phyloP scores from a whole-genome alignment of 225 moss, liverwort and hornwort genomes.

The Sphagnum contortum region DNA sequence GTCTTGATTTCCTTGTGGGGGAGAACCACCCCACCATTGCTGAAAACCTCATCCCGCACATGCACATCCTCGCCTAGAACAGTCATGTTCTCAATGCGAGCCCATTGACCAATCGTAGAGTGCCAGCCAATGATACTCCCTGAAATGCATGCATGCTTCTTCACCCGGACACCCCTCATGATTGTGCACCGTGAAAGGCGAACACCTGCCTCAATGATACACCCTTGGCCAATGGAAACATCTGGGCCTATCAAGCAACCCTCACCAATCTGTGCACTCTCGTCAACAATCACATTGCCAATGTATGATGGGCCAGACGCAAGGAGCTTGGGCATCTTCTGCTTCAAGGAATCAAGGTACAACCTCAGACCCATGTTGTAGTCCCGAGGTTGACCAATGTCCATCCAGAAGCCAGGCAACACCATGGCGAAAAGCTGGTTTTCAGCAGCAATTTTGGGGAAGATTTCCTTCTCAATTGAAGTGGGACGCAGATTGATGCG shows the following conservation, averaged over 20 bases:
- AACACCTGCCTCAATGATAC: slow-evolving; percentile 58
- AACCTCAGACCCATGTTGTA: slow-evolving; percentile 49
- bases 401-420: slow-evolving; percentile 63
- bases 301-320: slow-evolving; percentile 34
- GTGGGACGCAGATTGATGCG: slow-evolving; percentile 47
- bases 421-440: slow-evolving; percentile 50
- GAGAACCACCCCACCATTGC: slow-evolving; percentile 55
- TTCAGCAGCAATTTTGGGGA: slow-evolving; percentile 52
- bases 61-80: slow-evolving; percentile 59
- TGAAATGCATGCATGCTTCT: slow-evolving; percentile 56
- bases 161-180: slow-evolving; percentile 56
- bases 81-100: slow-evolving; percentile 60
- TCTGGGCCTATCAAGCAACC: slow-evolving; percentile 61
- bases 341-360: slow-evolving; percentile 45
- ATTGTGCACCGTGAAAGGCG: slow-evolving; percentile 55
- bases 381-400: slow-evolving; percentile 59
- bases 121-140: slow-evolving; percentile 66
- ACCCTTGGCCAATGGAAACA: slow-evolving; percentile 51
- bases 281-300: slow-evolving; percentile 49
- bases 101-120: slow-evolving; percentile 53
- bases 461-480: slow-evolving; percentile 55
- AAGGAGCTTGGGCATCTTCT: slow-evolving; percentile 17
- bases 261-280: slow-evolving; percentile 45
- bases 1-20: slow-evolving; percentile 61
- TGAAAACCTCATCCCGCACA: slow-evolving; percentile 55